These are phyloP conservation scores for Neonectria punicea DNA, from an alignment of 2,329 filamentous ascomycete species.

Conservation along the genomic window DNA sequence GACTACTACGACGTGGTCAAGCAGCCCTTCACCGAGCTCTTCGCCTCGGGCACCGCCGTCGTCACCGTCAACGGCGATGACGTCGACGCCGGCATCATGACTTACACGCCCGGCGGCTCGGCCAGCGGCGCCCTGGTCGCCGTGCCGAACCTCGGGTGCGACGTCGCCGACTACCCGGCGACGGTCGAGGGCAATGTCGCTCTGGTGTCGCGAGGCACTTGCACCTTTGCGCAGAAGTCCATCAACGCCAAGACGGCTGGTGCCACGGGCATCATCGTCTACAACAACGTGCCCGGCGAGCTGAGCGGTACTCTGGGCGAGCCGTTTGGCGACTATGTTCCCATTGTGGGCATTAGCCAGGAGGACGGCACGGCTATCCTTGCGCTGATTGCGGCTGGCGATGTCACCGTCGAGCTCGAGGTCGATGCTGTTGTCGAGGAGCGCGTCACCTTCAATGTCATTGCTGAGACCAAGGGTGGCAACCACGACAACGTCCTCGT, in stretches of 20 bases:
- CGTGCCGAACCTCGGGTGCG: slow-evolving; percentile 65
- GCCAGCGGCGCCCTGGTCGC: slow-evolving; percentile 55
- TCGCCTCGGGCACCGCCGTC: slow-evolving; percentile 45
- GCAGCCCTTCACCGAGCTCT: slow-evolving; percentile 56
- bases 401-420: slow-evolving; percentile 48
- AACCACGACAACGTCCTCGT: slow-evolving; percentile 60
- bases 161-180: slow-evolving; percentile 62
- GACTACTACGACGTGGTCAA: slow-evolving; percentile 56
- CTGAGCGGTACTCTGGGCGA: slow-evolving; percentile 65
- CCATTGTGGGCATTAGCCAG: slow-evolving; percentile 63
- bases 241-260: slow-evolving; percentile 65
- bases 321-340: slow-evolving; percentile 57
- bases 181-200: slow-evolving; percentile 66
- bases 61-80: slow-evolving; percentile 45
- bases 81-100: slow-evolving; percentile 48
- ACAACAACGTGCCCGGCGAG: slow-evolving; percentile 68
- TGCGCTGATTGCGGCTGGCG: slow-evolving; percentile 44
- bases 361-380: slow-evolving; percentile 54
- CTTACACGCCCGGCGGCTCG: slow-evolving; percentile 62
- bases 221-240: slow-evolving; percentile 68
- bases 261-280: slow-evolving; percentile 67
- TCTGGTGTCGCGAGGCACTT: slow-evolving; percentile 68
- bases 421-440: slow-evolving; percentile 61
- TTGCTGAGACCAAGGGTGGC: slow-evolving; percentile 61
- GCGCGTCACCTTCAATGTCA: slow-evolving; percentile 60